These are phyloP conservation scores for Starmerella bombicola DNA, from an alignment of 805 yeast species.

Conservation along the genomic window DNA sequence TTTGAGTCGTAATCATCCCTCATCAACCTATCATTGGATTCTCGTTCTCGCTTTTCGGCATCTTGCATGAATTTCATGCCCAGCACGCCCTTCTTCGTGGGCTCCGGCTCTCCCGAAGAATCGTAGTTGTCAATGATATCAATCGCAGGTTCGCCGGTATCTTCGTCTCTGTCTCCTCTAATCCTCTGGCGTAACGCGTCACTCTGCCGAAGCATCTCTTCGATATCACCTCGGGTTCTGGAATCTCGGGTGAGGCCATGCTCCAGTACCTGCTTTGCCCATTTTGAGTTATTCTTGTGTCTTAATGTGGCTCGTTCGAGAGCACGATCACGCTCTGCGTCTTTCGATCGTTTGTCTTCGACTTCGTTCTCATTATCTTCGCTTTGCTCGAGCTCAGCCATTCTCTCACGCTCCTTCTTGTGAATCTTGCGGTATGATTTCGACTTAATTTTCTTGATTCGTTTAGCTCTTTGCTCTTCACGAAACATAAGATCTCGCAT, in stretches of 20 bases:
- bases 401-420: constrained; percentile 67
- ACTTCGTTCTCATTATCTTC: constrained; percentile 37
- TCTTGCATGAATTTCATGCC: constrained; percentile 92
- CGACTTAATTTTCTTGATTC: constrained; percentile 89
- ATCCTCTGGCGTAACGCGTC: constrained; percentile 64
- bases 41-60: constrained; percentile 60
- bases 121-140: constrained; percentile 28
- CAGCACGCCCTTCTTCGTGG: constrained; percentile 67
- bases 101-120: constrained; percentile 22
- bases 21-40: constrained; percentile 42
- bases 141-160: constrained; percentile 5
- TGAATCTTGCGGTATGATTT: constrained; percentile 76
- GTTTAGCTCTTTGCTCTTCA: constrained; percentile 79
- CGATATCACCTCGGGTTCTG: constrained; percentile 74
- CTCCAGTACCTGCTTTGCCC: constrained; percentile 84
- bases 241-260: constrained; percentile 85
- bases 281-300: constrained; percentile 74
- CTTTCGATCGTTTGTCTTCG: constrained; percentile 39
- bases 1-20: constrained; percentile 24
- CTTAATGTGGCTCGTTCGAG: constrained; percentile 83
- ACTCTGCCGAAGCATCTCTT: constrained; percentile 85
- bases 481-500: constrained; percentile 96
- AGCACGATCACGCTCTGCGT: constrained; percentile 65
- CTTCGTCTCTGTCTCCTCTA: constrained; percentile 49
- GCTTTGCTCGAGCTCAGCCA: constrained; percentile 52